These are phyloP conservation scores for Emiliania huxleyi DNA, from an alignment of 78 protist genomes.

Conservation along the genomic window DNA sequence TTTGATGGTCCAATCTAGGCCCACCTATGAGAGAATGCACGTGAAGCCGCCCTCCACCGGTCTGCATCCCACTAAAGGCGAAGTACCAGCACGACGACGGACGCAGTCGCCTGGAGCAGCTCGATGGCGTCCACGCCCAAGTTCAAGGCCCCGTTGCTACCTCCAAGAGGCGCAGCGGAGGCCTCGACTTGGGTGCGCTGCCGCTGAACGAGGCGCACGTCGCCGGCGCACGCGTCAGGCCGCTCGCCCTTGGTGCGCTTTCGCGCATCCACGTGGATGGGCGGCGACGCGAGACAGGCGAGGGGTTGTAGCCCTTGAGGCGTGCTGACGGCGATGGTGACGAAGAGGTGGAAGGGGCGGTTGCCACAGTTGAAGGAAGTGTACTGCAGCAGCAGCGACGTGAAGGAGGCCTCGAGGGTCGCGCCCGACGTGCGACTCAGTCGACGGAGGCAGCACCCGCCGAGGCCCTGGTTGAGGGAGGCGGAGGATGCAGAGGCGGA, in stretches of 20 bases:
- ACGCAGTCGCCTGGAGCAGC: not conserved
- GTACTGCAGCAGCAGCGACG: not conserved
- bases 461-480: too few relatives aligned
- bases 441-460: not conserved
- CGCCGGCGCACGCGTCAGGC: not conserved
- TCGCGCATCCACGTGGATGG: slow-evolving; percentile 1
- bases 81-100: not conserved
- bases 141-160: not conserved
- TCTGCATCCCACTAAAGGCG: too few relatives aligned
- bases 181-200: not conserved
- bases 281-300: not conserved
- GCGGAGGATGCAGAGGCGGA: too few relatives aligned
- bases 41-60: too few relatives aligned
- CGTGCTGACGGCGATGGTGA: not conserved
- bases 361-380: not conserved
- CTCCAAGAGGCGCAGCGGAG: not conserved
- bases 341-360: not conserved
- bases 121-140: not conserved
- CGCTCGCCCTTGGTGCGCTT: slow-evolving; percentile 1
- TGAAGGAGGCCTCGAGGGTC: not conserved
- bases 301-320: not conserved
- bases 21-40: too few relatives aligned
- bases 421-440: not conserved
- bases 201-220: not conserved
- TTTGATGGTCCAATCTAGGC: too few relatives aligned